Evolutionary conservation across 2,329 filamentous ascomycete genomes (phyloP).

Genomic region (Sclerotinia glacialis): DNA sequence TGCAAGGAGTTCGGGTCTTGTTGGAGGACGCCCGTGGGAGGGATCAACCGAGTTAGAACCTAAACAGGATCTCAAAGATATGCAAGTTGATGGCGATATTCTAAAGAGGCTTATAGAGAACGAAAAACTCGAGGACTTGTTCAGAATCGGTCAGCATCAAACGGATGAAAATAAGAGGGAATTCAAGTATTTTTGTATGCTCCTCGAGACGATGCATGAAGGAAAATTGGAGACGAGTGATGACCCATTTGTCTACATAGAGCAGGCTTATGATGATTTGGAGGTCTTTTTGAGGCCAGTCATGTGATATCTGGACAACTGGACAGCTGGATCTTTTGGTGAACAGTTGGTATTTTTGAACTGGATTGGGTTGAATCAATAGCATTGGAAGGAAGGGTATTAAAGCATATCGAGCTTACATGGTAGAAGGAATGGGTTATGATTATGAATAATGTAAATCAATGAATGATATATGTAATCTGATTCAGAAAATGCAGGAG

Average conservation of each 20-base stretch:
- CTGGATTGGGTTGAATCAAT: background rate
- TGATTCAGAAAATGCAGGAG: background rate
- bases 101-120: slow-evolving; percentile 53
- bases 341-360: background rate
- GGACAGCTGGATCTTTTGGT: too few relatives aligned
- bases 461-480: background rate
- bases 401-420: background rate
- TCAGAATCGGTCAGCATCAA: slow-evolving; percentile 31
- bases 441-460: background rate
- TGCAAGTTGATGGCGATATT: slow-evolving; percentile 68
- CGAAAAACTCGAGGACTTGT: slow-evolving; percentile 46
- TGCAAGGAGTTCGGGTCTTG: slow-evolving; percentile 47
- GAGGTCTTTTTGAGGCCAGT: slow-evolving; percentile 53
- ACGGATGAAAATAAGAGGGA: slow-evolving; percentile 21
- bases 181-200: slow-evolving; percentile 45
- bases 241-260: slow-evolving; percentile 43
- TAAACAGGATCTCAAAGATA: slow-evolving; percentile 44
- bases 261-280: slow-evolving; percentile 53
- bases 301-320: slow-evolving; percentile 40
- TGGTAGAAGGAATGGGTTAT: background rate
- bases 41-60: slow-evolving; percentile 41
- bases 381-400: background rate
- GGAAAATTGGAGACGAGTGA: slow-evolving; percentile 40
- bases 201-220: slow-evolving; percentile 51
- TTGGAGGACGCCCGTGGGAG: slow-evolving; percentile 50